Conservation (phyloP, 148 eudicot genomes). For the Rheum nobile region DNA sequence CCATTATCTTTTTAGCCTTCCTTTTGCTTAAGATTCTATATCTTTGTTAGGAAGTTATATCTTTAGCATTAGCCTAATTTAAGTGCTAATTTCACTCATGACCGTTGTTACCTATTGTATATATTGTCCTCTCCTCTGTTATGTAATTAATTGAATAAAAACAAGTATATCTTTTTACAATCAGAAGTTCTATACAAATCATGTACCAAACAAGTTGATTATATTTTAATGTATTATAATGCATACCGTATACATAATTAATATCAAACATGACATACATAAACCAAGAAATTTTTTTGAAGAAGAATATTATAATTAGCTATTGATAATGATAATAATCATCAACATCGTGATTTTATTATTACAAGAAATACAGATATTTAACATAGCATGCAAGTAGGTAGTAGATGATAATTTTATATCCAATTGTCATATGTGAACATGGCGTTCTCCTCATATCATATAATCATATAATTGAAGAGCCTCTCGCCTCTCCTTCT, state of each 20-base stretch:
- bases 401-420: background rate
- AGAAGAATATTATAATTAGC: background rate
- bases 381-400: background rate
- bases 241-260: background rate
- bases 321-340: background rate
- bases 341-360: background rate
- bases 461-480: background rate
- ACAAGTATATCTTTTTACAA: too few species aligned
- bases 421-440: background rate
- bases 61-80: too few species aligned
- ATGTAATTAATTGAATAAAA: too few species aligned
- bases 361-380: background rate
- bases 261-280: background rate
- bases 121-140: too few species aligned
- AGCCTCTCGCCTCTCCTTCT: background rate
- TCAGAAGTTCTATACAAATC: too few species aligned
- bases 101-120: too few species aligned
- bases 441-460: background rate
- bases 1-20: too few species aligned
- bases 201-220: background rate
- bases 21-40: too few species aligned
- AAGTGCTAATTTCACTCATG: too few species aligned
- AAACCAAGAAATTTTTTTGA: background rate
- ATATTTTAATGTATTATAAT: background rate
- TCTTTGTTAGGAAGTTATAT: too few species aligned